phyloP scores from a whole-genome alignment of 2,329 filamentous ascomycete species.

The Alternaria arborescens region DNA sequence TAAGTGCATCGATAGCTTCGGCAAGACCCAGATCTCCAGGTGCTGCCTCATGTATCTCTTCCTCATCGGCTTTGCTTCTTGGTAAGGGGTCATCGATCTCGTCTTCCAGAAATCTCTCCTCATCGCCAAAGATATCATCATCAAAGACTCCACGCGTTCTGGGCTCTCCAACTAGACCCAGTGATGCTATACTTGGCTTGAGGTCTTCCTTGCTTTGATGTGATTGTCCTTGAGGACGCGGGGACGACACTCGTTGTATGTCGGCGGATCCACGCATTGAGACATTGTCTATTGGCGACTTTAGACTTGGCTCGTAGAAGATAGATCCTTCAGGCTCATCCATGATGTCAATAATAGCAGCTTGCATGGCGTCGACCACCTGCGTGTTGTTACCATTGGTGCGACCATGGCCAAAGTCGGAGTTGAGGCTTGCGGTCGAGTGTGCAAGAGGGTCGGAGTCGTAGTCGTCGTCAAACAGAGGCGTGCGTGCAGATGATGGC shows the following conservation, averaged over 20 bases:
- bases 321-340: slow-evolving; percentile 76
- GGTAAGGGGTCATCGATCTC: slow-evolving; percentile 78
- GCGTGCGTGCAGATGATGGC: slow-evolving; percentile 53
- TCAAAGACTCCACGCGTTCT: slow-evolving; percentile 91
- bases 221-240: slow-evolving; percentile 33
- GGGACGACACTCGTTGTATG: slow-evolving; percentile 55
- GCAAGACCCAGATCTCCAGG: slow-evolving; percentile 92
- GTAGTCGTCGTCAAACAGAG: slow-evolving; percentile 85
- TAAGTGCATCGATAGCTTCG: slow-evolving; percentile 90
- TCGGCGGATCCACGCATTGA: slow-evolving; percentile 72
- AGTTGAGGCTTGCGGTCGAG: slow-evolving; percentile 82
- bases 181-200: slow-evolving; percentile 87
- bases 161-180: slow-evolving; percentile 87
- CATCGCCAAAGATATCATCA: slow-evolving; percentile 91
- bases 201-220: slow-evolving; percentile 57
- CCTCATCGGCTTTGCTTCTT: slow-evolving; percentile 69
- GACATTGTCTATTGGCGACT: slow-evolving; percentile 66
- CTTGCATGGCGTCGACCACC: slow-evolving; percentile 91
- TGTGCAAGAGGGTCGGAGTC: slow-evolving; percentile 75
- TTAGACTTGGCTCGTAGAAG: slow-evolving; percentile 65
- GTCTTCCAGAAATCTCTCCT: slow-evolving; percentile 85
- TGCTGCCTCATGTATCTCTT: slow-evolving; percentile 91
- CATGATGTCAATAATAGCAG: slow-evolving; percentile 90
- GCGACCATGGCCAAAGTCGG: slow-evolving; percentile 59
- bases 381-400: slow-evolving; percentile 71